These are phyloP conservation scores for Naganishia randhawae DNA, from an alignment of 768 basidiomycete species.

Conservation along the genomic window DNA sequence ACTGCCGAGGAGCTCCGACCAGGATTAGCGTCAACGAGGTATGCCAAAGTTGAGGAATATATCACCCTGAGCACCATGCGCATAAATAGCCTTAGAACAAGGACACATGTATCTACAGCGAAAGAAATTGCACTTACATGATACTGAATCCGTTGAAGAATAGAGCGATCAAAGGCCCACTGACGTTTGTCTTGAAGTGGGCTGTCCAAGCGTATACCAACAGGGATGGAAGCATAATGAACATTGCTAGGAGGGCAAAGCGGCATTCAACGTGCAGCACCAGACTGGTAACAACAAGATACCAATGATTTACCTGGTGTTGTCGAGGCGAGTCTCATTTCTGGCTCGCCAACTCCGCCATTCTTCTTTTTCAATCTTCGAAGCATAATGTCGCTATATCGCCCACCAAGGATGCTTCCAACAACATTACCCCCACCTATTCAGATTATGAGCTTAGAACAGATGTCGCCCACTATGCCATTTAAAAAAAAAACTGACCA, in stretches of 20 bases:
- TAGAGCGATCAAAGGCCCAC: constrained; percentile 67
- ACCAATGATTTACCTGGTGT: constrained; percentile 4
- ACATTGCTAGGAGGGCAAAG: constrained; percentile 52
- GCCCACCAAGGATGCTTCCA: constrained; percentile 61
- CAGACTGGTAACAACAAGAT: background rate
- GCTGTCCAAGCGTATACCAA: constrained; percentile 73
- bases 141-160: constrained; percentile 70
- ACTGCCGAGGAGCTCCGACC: constrained; percentile 65
- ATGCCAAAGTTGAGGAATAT: constrained; percentile 70
- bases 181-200: constrained; percentile 61
- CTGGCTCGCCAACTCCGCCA: constrained; percentile 59
- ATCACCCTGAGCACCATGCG: constrained; percentile 54
- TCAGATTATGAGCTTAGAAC: constrained; percentile 63
- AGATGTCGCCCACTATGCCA: constrained; percentile 38
- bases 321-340: constrained; percentile 44
- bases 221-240: constrained; percentile 61
- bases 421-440: constrained; percentile 62
- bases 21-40: constrained; percentile 79
- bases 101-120: background rate
- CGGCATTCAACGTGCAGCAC: background rate
- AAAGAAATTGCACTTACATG: constrained; percentile 56
- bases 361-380: constrained; percentile 54
- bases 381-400: constrained; percentile 60
- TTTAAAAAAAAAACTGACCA: constrained; percentile 51
- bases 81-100: background rate